Evolutionary conservation across 1,284 basidiomycete genomes (phyloP).

Genomic region (Cyathus olla): DNA sequence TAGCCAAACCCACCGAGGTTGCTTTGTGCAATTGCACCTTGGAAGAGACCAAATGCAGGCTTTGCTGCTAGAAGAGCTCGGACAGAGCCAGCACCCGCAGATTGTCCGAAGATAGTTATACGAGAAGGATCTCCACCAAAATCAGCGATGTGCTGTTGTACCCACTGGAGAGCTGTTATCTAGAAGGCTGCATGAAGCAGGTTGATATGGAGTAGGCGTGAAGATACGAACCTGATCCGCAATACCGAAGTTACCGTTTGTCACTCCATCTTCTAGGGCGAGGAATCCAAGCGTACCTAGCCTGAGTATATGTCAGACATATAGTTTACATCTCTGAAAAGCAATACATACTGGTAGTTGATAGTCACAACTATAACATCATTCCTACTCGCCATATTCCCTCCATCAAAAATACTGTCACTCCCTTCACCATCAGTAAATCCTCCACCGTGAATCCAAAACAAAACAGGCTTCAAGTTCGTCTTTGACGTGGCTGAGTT

Average conservation of each 20-base stretch:
- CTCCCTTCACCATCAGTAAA: conserved; percentile 51
- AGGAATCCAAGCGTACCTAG: conserved; percentile 49
- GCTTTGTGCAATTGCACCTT: conserved; percentile 58
- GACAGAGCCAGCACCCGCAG: conserved; percentile 51
- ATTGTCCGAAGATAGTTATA: conserved; percentile 49
- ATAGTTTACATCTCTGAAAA: background rate
- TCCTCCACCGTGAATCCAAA: conserved; percentile 54
- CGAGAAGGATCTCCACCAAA: conserved; percentile 37
- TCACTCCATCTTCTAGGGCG: conserved; percentile 42
- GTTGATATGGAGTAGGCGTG: no score
- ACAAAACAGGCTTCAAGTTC: conserved; percentile 47
- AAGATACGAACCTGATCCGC: conserved; percentile 35
- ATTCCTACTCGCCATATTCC: conserved; percentile 50
- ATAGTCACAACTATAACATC: conserved; percentile 58
- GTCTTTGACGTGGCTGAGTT: conserved; percentile 9
- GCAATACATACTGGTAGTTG: conserved; percentile 48
- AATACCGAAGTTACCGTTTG: conserved; percentile 49
- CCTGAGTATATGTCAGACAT: conserved; percentile 12
- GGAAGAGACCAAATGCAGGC: conserved; percentile 55
- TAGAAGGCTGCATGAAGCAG: background rate
- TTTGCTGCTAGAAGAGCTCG: conserved; percentile 55
- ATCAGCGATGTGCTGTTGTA: conserved; percentile 16
- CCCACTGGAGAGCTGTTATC: conserved; percentile 25
- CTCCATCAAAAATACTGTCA: conserved; percentile 52
- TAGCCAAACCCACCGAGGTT: conserved; percentile 59